Conservation (phyloP, 805 yeast species). For the Schwanniomyces vanrijiae region DNA sequence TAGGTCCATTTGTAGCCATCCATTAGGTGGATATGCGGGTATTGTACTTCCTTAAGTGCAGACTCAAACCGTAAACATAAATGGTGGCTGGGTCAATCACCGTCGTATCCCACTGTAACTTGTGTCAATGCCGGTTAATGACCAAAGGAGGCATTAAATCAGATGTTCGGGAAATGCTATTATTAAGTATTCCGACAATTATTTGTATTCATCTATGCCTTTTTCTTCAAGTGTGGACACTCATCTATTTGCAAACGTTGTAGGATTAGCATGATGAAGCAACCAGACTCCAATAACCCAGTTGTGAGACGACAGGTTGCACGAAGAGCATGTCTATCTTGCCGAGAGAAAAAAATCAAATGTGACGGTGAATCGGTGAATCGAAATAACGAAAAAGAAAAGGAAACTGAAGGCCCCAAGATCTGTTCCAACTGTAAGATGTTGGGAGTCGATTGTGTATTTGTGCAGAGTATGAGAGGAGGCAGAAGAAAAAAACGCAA, state of each 20-base stretch:
- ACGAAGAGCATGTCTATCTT: slow-evolving; percentile 59
- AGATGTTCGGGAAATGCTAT: not conserved
- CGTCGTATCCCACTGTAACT: not conserved
- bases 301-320: slow-evolving; percentile 49
- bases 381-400: slow-evolving; percentile 4
- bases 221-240: not conserved
- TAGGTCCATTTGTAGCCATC: too few species aligned
- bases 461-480: slow-evolving; percentile 57
- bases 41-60: too few species aligned
- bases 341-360: slow-evolving; percentile 64
- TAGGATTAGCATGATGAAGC: not conserved
- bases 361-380: slow-evolving; percentile 58
- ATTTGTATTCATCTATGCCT: not conserved
- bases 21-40: too few species aligned
- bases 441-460: slow-evolving; percentile 50
- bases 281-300: not conserved
- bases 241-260: not conserved
- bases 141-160: not conserved
- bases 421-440: slow-evolving; percentile 51
- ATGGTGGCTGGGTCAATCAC: not conserved
- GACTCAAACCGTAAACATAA: too few species aligned
- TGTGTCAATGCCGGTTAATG: not conserved
- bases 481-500: slow-evolving; percentile 46
- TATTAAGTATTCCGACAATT: not conserved
- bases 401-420: slow-evolving; percentile 16